These are phyloP conservation scores for Wickerhamiella sergipiensis DNA, from an alignment of 805 yeast species.

Conservation along the genomic window DNA sequence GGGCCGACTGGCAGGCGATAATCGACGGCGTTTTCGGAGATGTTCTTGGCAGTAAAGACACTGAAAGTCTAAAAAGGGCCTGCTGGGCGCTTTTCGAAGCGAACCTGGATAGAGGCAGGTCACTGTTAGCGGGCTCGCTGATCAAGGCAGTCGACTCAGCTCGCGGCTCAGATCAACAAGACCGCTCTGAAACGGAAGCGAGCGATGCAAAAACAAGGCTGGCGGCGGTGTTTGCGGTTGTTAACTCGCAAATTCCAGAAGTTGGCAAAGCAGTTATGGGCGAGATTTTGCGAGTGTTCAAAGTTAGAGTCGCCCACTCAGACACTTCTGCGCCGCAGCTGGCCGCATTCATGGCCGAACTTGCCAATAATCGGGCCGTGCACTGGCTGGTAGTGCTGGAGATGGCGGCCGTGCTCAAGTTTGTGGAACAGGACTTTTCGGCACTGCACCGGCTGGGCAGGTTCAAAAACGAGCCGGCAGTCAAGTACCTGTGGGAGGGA, in stretches of 20 bases:
- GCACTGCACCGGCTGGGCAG: not conserved
- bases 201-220: no score
- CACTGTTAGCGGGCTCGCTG: conserved; percentile 18
- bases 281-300: not conserved
- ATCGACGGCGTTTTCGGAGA: conserved; percentile 38
- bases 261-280: conserved; percentile 32
- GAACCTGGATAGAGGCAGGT: conserved; percentile 44
- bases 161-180: no score
- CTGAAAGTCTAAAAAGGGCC: conserved; percentile 16
- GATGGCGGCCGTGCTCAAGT: conserved; percentile 19
- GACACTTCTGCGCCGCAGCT: not conserved
- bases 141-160: conserved; percentile 36
- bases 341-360: conserved; percentile 38
- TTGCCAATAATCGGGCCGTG: conserved; percentile 49
- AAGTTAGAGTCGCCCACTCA: not conserved
- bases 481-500: not conserved
- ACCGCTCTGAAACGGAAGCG: no score
- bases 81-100: conserved; percentile 38
- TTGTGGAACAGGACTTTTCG: conserved; percentile 6
- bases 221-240: conserved; percentile 42
- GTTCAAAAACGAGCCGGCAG: not conserved
- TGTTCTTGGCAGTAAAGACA: conserved; percentile 29
- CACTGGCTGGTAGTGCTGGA: conserved; percentile 44
- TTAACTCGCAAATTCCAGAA: conserved; percentile 56
- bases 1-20: conserved; percentile 39